A percentile compares a stretch with the other conserved stretches of the same genome.
Conservation (phyloP, 148 eudicot genomes). For the Limonium bicolor region DNA sequence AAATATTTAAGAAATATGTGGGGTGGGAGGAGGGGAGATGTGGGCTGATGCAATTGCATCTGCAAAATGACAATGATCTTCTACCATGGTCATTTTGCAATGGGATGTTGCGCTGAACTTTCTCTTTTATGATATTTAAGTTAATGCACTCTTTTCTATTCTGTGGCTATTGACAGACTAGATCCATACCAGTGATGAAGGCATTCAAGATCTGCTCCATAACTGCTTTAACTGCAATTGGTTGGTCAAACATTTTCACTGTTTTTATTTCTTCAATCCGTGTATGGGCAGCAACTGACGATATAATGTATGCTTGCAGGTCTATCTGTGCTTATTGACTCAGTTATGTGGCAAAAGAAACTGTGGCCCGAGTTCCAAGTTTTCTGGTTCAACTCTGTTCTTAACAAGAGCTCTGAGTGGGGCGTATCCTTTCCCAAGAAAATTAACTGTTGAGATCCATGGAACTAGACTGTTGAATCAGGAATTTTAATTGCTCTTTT, state of each 20-base stretch:
- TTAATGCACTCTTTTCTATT: too few species aligned
- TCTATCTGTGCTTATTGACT: constrained; percentile 52
- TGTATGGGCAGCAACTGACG: too few species aligned
- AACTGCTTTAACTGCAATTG: constrained; percentile 48
- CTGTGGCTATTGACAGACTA: constrained; percentile 72
- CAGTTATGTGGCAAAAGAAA: constrained; percentile 59
- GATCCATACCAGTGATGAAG: constrained; percentile 59
- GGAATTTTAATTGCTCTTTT: too few species aligned
- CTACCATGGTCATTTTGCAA: too few species aligned
- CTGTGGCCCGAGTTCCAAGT: constrained; percentile 97
- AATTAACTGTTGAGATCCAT: too few species aligned
- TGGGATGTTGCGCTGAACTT: too few species aligned
- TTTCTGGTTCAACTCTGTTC: constrained; percentile 90
- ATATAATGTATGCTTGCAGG: constrained; percentile 9
- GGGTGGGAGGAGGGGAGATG: too few species aligned
- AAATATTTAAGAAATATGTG: too few species aligned
- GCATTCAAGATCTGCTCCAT: constrained; percentile 42
- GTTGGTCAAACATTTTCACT: constrained; percentile 39
- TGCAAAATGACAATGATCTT: too few species aligned
- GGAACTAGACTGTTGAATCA: too few species aligned
- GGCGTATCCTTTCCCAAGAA: constrained; percentile 97
- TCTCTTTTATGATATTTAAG: background rate
- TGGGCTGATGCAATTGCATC: too few species aligned
- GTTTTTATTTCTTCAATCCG: too few species aligned
- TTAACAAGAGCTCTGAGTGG: constrained; percentile 95